Conservation (phyloP, 805 yeast genomes). For the Yarrowia osloensis region DNA sequence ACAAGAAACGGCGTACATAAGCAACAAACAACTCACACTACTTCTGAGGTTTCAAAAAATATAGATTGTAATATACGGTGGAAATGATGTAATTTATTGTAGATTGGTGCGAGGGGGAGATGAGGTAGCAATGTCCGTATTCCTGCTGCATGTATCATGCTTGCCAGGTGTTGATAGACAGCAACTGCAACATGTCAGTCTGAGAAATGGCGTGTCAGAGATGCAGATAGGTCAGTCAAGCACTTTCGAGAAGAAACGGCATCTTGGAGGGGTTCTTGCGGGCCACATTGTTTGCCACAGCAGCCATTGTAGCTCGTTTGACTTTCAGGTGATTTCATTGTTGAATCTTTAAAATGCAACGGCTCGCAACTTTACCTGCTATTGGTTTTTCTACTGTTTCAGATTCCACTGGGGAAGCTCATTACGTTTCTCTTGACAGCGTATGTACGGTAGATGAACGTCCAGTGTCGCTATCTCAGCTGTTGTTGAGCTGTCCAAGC, state of each 20-base stretch:
- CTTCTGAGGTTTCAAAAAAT: neutral
- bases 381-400: neutral
- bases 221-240: no score
- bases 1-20: constrained; percentile 30
- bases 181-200: neutral
- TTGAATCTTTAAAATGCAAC: neutral
- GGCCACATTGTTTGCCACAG: neutral
- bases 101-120: no score
- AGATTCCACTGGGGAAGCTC: neutral
- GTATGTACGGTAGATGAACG: no score
- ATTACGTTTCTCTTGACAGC: neutral
- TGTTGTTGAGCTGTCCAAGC: neutral
- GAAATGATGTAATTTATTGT: neutral
- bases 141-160: neutral
- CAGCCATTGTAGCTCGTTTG: neutral
- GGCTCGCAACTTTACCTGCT: constrained; percentile 1
- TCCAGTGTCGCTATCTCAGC: no score
- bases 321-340: neutral
- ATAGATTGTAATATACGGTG: constrained; percentile 21
- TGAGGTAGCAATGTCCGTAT: no score
- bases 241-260: no score
- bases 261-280: no score
- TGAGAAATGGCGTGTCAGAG: no score
- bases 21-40: neutral
- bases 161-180: neutral